These are phyloP conservation scores for Castanopsis chinensis DNA, from an alignment of 306 rosid species.

Conservation along the genomic window DNA sequence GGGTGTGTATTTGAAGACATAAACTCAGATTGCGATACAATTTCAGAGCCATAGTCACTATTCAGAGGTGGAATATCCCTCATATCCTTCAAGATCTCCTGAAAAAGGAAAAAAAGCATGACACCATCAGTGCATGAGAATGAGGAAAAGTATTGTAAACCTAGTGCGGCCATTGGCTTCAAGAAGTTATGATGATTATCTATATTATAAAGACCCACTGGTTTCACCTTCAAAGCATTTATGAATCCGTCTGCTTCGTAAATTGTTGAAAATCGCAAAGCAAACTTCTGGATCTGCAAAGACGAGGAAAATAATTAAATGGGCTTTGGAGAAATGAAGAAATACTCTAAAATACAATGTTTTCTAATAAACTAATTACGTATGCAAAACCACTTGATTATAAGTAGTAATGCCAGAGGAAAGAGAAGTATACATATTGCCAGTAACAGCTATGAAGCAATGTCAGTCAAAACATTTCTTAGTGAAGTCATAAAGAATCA, in stretches of 20 bases:
- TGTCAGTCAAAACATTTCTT: neutral
- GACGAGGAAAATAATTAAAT: conserved; percentile 1
- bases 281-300: conserved; percentile 78
- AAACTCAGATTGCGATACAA: conserved; percentile 65
- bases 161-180: conserved; percentile 9
- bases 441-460: neutral
- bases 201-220: neutral
- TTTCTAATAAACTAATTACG: too few species aligned
- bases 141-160: neutral
- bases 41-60: conserved; percentile 56
- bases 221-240: conserved; percentile 52
- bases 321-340: neutral
- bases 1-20: conserved; percentile 50
- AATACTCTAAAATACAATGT: neutral
- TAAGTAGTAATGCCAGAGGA: neutral
- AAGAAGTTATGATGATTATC: neutral
- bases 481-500: neutral
- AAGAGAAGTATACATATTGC: neutral
- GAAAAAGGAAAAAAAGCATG: conserved; percentile 26
- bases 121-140: conserved; percentile 7
- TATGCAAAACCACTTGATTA: neutral
- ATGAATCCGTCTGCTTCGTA: conserved; percentile 57
- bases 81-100: conserved; percentile 57
- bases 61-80: conserved; percentile 44
- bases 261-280: conserved; percentile 59